Base-by-base conservation (phyloP, 2,329 filamentous ascomycete species). In the Rutstroemia sp. region DNA sequence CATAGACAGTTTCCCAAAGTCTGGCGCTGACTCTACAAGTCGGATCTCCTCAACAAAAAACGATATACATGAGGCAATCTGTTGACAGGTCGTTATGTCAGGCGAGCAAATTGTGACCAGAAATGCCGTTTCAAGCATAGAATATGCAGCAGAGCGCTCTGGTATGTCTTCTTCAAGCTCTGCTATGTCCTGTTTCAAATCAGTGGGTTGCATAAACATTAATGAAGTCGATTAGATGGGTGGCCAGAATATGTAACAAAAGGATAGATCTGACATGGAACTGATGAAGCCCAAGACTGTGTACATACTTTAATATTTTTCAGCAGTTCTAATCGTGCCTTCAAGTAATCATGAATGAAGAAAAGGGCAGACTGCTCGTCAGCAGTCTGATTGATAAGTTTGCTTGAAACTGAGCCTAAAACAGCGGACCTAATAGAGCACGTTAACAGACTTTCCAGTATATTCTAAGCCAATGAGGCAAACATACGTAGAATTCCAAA, bases 21-120 rank as follows among this genome's bases (percentile, higher is more conserved):
- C 76, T 27, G 75, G 73, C 21, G 75, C 73, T 10, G 75, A 74
- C 58, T 83, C 77, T 18, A 84, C 74, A 42, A 81, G 73, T 14
- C 73, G 72, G 60, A 78, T 81, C 65, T 86, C 83, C 54, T 86
- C 79, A n/a, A 85, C 77, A 59, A 85, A 81, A 1, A 83, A 70
- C 4, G 77, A 77, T 53, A 87, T 81, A 63, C 81, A 84, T 14
- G 77, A 77, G 1, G 82, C 86, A 8, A 85, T 82, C 14, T 83
- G 71, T 62, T 84, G 83, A 64, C 85, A 87, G 7, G 78, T 81
- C 48, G 85, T 81, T 38, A 87, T 79, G 58, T 85, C 81, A 6
- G 82, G 76, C 16, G 83, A 86, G 65, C 84, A 87, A 7, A 87
- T 74, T 1, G 81, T 79, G 9, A 86, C 77, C 5, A 88, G 71